These are phyloP conservation scores for Hyparrhenia diplandra DNA, from an alignment of 176 grass and related monocot species.

Conservation along the genomic window DNA sequence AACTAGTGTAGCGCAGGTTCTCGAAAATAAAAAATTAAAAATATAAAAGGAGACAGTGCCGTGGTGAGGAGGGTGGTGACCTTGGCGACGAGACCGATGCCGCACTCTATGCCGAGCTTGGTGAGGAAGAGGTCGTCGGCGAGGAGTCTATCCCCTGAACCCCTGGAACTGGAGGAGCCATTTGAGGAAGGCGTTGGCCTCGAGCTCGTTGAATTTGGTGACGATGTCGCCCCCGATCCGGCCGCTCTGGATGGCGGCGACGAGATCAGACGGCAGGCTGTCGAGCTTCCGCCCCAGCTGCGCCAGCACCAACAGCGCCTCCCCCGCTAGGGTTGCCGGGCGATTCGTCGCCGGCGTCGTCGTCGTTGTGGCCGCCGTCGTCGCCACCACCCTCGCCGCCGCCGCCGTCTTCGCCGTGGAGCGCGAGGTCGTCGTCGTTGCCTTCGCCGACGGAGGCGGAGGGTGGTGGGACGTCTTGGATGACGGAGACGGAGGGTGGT, in stretches of 20 bases:
- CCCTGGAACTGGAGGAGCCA: slow-evolving; percentile 83
- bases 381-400: neutral
- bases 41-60: neutral
- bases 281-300: slow-evolving; percentile 59
- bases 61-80: neutral
- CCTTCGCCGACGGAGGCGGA: too few species aligned
- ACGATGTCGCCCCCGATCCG: slow-evolving; percentile 67
- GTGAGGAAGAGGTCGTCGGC: slow-evolving; percentile 92
- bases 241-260: slow-evolving; percentile 57
- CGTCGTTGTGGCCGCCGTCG: neutral
- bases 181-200: slow-evolving; percentile 41
- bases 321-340: slow-evolving; percentile 10
- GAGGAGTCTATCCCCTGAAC: slow-evolving; percentile 75
- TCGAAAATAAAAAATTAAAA: neutral
- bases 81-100: slow-evolving; percentile 80
- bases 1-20: too few species aligned
- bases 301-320: slow-evolving; percentile 60
- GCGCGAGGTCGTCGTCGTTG: too few species aligned
- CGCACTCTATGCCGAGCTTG: slow-evolving; percentile 78
- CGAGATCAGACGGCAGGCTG: slow-evolving; percentile 65
- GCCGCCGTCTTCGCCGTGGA: neutral
- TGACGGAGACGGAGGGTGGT: too few species aligned
- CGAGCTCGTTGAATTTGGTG: slow-evolving; percentile 58
- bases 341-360: neutral
- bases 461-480: too few species aligned